Base-by-base conservation (phyloP, 305 asterid genomes). In the Fraxinus albicans region DNA sequence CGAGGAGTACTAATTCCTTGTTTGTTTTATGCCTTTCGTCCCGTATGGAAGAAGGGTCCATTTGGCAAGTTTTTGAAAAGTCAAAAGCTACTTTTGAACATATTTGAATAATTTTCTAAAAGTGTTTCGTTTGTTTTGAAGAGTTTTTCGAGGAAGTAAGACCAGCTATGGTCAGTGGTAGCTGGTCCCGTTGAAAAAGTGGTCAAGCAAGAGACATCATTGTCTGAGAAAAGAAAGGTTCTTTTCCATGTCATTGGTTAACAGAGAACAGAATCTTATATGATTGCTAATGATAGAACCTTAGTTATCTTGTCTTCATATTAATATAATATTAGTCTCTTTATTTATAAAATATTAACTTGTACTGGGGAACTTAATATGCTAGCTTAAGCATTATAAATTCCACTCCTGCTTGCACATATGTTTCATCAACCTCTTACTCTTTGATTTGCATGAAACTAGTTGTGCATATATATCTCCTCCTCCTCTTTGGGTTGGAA, bases 361-460 rank as follows among this genome's bases (percentile, higher is more conserved):
- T 33, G 73, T 23, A 63, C 34, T 23, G 5, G 3, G 65, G 65
- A 17, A 53, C 8, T 53, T 53, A 50, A 47, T 25, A 44, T 50
- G n/a, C 34, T 3, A 8, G 31, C 84, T 80, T 67, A 79, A 53
- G 44, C 84, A 78, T 65, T 88, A 88, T 86, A 88, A 84, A 88
- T 86, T 12, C 69, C 10, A 23, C 77, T 65, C 19, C 76, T 7
- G 2, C 58, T 63, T 79, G 79, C 75, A 44, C 73, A 23, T 72
- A 65, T 23, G 35, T 63, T 19, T 77, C 65, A 80, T 60, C 79
- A 81, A 65, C 42, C 42, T 76, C 75, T 53, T 23, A 7, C 29
- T 60, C 72, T 60, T 60, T 21, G 19, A 53, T 40, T 38, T 34
- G 72, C 73, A 63, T 75, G 12, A 58, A 42, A 17, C 65, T 53